Percentiles rank a stretch among this genome's conserved stretches.
These are phyloP conservation scores for Phoma sp. DNA, from an alignment of 2,329 filamentous ascomycete species.

Conservation along the genomic window DNA sequence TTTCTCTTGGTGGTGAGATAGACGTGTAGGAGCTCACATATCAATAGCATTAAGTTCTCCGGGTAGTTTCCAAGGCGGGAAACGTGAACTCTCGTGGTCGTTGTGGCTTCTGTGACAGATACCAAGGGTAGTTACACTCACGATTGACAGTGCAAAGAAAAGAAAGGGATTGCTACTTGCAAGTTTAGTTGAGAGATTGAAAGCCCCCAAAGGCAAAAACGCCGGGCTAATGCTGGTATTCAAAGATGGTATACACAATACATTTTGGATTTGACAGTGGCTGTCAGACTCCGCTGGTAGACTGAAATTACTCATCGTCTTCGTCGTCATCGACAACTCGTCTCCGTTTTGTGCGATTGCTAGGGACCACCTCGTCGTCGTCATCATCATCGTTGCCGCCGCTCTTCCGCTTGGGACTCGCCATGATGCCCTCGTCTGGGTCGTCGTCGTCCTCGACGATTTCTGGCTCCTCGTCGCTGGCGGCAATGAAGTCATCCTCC, in stretches of 20 bases:
- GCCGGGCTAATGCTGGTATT: constrained; percentile 35
- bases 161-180: background rate
- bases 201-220: constrained; percentile 9
- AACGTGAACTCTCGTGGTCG: no score
- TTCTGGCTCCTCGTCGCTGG: constrained; percentile 73
- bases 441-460: constrained; percentile 66
- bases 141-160: background rate
- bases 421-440: constrained; percentile 55
- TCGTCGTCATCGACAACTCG: constrained; percentile 57
- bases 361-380: constrained; percentile 45
- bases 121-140: no score
- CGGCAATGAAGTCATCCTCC: constrained; percentile 79
- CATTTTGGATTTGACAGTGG: background rate
- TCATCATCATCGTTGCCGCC: constrained; percentile 46
- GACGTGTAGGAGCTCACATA: no score
- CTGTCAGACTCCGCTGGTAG: no score
- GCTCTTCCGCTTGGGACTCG: constrained; percentile 50
- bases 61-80: no score
- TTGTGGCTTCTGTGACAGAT: no score
- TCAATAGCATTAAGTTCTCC: no score
- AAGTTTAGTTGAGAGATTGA: background rate
- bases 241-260: constrained; percentile 8
- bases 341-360: constrained; percentile 48
- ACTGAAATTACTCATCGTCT: constrained; percentile 48
- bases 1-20: no score